A percentile compares a stretch with the other conserved stretches of the same genome.
Conservation (phyloP, 441 rosid species). For the Breynia disticha region DNA sequence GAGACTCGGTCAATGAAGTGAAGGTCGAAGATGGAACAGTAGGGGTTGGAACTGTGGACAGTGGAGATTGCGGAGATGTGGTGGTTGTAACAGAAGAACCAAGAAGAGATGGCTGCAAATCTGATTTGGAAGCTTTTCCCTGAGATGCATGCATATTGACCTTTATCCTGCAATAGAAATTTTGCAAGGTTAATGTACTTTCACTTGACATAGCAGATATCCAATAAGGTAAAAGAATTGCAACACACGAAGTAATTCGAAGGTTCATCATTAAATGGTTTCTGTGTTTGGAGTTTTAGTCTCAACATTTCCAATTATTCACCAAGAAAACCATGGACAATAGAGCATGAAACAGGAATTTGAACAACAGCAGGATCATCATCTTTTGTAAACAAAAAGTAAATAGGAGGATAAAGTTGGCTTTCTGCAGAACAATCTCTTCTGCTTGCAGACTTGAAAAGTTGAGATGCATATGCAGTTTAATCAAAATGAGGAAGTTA, state of each 20-base stretch:
- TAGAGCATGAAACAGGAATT: too few species aligned
- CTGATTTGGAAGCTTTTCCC: slow-evolving; percentile 33
- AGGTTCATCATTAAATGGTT: too few species aligned
- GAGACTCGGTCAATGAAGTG: slow-evolving; percentile 21
- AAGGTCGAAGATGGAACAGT: slow-evolving; percentile 21
- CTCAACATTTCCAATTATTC: too few species aligned
- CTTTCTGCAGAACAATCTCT: too few species aligned
- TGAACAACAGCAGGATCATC: too few species aligned
- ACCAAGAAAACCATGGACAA: too few species aligned
- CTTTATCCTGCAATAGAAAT: slow-evolving; percentile 51
- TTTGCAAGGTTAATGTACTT: neutral
- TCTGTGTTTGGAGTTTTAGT: too few species aligned
- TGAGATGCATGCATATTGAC: slow-evolving; percentile 73
- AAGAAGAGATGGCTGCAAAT: slow-evolving; percentile 19
- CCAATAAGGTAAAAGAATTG: neutral
- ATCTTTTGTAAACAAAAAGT: too few species aligned
- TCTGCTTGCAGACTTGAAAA: too few species aligned
- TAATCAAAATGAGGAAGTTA: neutral
- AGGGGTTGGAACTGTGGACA: slow-evolving; percentile 28
- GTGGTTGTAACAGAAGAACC: slow-evolving; percentile 27
- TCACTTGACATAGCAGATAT: neutral
- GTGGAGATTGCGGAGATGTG: slow-evolving; percentile 21
- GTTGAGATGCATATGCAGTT: too few species aligned
- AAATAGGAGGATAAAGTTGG: too few species aligned
- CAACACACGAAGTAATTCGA: neutral